Conservation (phyloP, 2,329 filamentous ascomycete genomes). For the Cercospora sp. region DNA sequence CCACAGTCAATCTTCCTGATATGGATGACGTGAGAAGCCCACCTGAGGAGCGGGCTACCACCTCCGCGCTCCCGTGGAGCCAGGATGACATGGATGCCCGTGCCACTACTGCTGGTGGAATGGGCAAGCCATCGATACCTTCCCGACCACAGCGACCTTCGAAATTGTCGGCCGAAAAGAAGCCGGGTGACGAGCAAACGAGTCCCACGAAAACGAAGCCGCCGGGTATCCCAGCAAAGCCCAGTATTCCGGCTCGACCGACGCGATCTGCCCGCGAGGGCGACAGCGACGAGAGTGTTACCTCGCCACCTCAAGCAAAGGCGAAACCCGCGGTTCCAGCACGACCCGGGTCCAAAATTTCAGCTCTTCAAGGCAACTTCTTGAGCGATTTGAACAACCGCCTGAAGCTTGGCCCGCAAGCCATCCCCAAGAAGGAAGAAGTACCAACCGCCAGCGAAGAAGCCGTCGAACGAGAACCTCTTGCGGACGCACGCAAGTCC, state of each 20-base stretch:
- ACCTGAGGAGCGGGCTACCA: slow-evolving; percentile 30
- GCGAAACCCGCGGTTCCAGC: slow-evolving; percentile 80
- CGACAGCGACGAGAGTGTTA: slow-evolving; percentile 26
- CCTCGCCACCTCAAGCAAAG: slow-evolving; percentile 54
- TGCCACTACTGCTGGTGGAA: slow-evolving; percentile 27
- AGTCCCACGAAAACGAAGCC: slow-evolving; percentile 53
- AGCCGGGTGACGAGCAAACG: slow-evolving; percentile 40
- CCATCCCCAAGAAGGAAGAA: slow-evolving; percentile 62
- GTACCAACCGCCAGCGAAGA: slow-evolving; percentile 53
- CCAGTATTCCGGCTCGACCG: slow-evolving; percentile 61
- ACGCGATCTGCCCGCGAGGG: slow-evolving; percentile 51
- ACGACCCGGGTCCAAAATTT: slow-evolving; percentile 84
- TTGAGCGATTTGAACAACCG: slow-evolving; percentile 91
- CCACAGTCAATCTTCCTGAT: slow-evolving; percentile 59
- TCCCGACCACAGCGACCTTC: slow-evolving; percentile 34
- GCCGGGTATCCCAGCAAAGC: slow-evolving; percentile 61
- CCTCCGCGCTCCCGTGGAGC: slow-evolving; percentile 17
- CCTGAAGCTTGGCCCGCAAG: slow-evolving; percentile 80
- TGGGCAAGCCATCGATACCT: slow-evolving; percentile 34
- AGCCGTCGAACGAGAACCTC: slow-evolving; percentile 70
- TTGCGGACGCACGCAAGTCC: slow-evolving; percentile 85
- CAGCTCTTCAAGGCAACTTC: slow-evolving; percentile 85
- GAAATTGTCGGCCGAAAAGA: slow-evolving; percentile 36
- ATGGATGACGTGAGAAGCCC: slow-evolving; percentile 36
- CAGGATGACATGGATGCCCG: slow-evolving; percentile 22